These are phyloP conservation scores for Penicillium longicatenatum DNA, from an alignment of 495 filamentous ascomycete genomes.

Conservation along the genomic window DNA sequence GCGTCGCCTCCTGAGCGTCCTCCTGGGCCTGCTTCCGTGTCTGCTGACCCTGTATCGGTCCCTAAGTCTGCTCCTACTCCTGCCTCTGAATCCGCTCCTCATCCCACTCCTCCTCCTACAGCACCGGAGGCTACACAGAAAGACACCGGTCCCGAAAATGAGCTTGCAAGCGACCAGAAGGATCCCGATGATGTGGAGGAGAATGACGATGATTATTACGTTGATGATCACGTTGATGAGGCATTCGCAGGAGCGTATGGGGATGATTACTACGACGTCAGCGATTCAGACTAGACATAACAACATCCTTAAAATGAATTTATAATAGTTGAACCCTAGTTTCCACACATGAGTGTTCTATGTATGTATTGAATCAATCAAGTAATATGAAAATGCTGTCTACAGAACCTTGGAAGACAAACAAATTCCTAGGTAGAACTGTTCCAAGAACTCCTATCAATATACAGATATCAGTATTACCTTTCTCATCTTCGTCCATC, in stretches of 20 bases:
- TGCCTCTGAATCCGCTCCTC: background rate
- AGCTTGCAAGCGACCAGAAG: constrained; percentile 20
- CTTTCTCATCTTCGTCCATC: too few species aligned
- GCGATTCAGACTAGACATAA: constrained; percentile 37
- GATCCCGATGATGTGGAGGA: constrained; percentile 38
- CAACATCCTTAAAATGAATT: too few species aligned
- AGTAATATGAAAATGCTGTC: too few species aligned
- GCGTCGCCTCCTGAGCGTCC: background rate
- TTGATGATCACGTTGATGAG: constrained; percentile 39
- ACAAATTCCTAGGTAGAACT: too few species aligned
- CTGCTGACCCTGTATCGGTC: background rate
- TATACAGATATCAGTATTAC: too few species aligned
- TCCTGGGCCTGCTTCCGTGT: background rate
- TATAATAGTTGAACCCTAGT: background rate
- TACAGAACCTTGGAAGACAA: too few species aligned
- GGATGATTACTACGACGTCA: constrained; percentile 38
- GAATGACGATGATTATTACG: constrained; percentile 31
- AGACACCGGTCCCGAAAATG: constrained; percentile 5
- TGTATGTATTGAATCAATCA: too few species aligned
- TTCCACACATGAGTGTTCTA: too few species aligned
- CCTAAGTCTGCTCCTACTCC: background rate
- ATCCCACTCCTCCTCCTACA: constrained; percentile 23
- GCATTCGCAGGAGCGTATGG: constrained; percentile 42
- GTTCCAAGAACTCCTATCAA: too few species aligned
- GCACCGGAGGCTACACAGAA: constrained; percentile 1